These are phyloP conservation scores for Chlamydomonas sp. DNA, from an alignment of 139 green algal species.

Conservation along the genomic window DNA sequence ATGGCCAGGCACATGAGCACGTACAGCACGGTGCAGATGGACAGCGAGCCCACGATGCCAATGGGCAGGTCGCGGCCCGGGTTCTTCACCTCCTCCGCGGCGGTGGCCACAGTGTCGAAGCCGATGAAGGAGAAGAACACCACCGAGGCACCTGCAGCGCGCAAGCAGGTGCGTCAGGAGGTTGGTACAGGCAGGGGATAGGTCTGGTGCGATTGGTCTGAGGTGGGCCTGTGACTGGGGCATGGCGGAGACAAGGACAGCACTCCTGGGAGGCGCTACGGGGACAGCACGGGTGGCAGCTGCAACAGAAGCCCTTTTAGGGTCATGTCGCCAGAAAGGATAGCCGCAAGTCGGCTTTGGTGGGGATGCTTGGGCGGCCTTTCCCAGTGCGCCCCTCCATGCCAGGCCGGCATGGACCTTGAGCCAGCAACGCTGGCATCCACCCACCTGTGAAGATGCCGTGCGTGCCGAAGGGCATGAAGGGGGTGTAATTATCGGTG, in stretches of 20 bases:
- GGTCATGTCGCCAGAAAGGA: too few relatives aligned
- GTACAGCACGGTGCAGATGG: constrained; percentile 74
- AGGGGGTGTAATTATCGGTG: constrained; percentile 59
- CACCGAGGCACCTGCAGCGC: constrained; percentile 39
- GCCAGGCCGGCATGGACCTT: background rate
- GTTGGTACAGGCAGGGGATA: background rate
- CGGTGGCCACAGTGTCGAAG: constrained; percentile 64
- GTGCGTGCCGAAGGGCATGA: constrained; percentile 57
- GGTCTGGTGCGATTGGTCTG: background rate
- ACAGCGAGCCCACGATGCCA: constrained; percentile 75
- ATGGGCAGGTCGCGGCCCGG: constrained; percentile 75
- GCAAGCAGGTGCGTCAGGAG: background rate
- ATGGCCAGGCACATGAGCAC: constrained; percentile 59
- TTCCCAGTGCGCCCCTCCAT: too few relatives aligned
- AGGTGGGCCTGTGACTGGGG: background rate
- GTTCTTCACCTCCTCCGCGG: constrained; percentile 68
- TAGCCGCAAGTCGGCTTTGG: too few relatives aligned
- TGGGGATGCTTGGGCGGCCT: too few relatives aligned
- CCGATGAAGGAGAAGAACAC: constrained; percentile 83
- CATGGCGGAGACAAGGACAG: background rate
- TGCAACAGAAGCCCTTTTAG: too few relatives aligned
- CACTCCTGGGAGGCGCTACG: background rate
- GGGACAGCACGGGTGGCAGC: background rate
- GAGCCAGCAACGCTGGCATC: background rate
- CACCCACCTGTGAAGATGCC: constrained; percentile 52